Base-by-base conservation (phyloP, 108 stramenopile genomes). In the Chaetoceros muelleri region DNA sequence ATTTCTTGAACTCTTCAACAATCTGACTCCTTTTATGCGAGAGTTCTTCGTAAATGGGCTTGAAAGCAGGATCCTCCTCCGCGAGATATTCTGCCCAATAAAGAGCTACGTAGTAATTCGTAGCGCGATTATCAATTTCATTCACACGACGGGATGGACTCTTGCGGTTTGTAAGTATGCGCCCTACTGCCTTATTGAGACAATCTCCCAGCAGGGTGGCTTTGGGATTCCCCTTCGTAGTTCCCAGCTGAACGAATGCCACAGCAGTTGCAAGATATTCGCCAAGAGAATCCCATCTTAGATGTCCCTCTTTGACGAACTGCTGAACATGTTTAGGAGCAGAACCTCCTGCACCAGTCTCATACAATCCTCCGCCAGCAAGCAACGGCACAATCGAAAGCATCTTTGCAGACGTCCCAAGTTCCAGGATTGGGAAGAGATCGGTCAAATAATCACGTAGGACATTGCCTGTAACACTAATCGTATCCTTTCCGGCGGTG, bases 241-340 rank as follows among this genome's bases (percentile, higher is more conserved):
- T 54, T 30, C 84, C 83, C 18, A 91, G 64, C 17, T 78, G 70
- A 28, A 85, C 82, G 53, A 81, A 87, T n/a, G 85, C 83, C 5
- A 85, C 90, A 13, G 90, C 86, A 26, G 73, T 64, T 3, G 87
- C 87, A 20, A 88, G 65, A 54, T 84, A 88, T 62, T 88, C 87
- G 19, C 87, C 87, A 52, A 88, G 65, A 62, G 67, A 70, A 59
- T 88, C 94, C 94, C 94, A 95, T 52, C 94, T 86, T 52, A 95
- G 73, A 62, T 95, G 94, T 20, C 88, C 90, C 67, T 92, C 88
- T 59, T 87, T 64, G 10, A 85, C 75, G 62, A 95, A 92, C 67
- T 93, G 90, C 63, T 95, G 85, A 13, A 95, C 94, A 61, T 95
- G 94, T 69, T 95, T 95, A 24, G 94, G 94, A 29, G 94, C 90